Evolutionary conservation across 2,329 filamentous ascomycete species (phyloP).

Genomic region (Endoconidiophora polonica): DNA sequence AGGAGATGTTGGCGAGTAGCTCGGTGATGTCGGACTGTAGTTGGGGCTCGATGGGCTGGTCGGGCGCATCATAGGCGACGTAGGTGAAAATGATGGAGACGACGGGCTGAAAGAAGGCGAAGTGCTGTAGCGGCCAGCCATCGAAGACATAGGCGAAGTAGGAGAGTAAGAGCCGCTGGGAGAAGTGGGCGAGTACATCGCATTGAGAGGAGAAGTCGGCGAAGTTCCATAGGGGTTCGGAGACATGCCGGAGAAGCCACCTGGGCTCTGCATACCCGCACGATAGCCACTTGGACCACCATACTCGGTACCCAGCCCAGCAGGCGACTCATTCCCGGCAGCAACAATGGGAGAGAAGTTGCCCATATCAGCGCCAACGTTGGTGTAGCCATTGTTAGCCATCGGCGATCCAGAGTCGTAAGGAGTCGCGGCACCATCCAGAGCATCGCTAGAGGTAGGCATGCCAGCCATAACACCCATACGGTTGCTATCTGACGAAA

Average conservation of each 20-base stretch:
- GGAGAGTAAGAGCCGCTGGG: slow-evolving; percentile 61
- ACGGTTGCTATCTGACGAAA: slow-evolving; percentile 68
- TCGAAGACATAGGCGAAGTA: slow-evolving; percentile 50
- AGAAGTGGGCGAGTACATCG: slow-evolving; percentile 59
- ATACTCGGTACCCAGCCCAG: slow-evolving; percentile 48
- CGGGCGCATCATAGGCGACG: slow-evolving; percentile 40
- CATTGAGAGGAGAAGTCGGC: slow-evolving; percentile 39
- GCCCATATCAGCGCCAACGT: slow-evolving; percentile 41
- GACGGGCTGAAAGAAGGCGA: slow-evolving; percentile 48
- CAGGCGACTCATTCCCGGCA: slow-evolving; percentile 53
- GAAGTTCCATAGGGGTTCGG: slow-evolving; percentile 66
- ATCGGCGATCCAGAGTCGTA: slow-evolving; percentile 81
- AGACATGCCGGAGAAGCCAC: slow-evolving; percentile 35
- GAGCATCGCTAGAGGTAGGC: slow-evolving; percentile 55
- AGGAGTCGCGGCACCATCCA: slow-evolving; percentile 77
- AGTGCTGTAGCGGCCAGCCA: slow-evolving; percentile 33
- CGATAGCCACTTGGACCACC: slow-evolving; percentile 34
- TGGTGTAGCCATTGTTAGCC: slow-evolving; percentile 50
- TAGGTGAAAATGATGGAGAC: slow-evolving; percentile 47
- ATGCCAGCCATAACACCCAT: slow-evolving; percentile 69
- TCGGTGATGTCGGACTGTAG: slow-evolving; percentile 50
- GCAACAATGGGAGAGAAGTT: slow-evolving; percentile 66
- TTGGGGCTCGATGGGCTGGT: slow-evolving; percentile 40
- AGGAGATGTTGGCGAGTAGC: slow-evolving; percentile 46
- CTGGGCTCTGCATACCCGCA: slow-evolving; percentile 43